Base-by-base conservation (phyloP, 768 basidiomycete species). In the Filobasidium wieringae region DNA sequence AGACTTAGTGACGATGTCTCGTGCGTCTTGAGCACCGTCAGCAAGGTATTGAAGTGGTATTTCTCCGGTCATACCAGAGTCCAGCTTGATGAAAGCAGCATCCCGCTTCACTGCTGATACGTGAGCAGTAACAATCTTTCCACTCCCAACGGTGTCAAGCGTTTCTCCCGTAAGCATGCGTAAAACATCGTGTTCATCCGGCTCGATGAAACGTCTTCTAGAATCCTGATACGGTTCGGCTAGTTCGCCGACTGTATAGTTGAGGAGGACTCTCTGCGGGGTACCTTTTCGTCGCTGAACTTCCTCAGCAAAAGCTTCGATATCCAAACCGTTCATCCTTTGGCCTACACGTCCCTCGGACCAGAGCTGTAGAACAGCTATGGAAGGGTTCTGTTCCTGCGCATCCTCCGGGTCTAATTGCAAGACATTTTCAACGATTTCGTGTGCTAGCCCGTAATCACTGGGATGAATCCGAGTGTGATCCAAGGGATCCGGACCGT, bases 91-190 rank as follows among this genome's bases (percentile, higher is more conserved):
- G 55, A 75, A 76, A 31, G 84, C 82, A 26, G 74, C 74, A 39
- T 76, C 74, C 17, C 71, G 72, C 62, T 79, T 78, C 31, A 80
- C 77, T 30, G 87, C 82, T 36, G 79, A 68, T 52, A 77, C 71
- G 12, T 68, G 68, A 2, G 74, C 76, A 8, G 77, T 74, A 54
- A 99, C 81, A 64, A 92, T 85, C 53, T 89, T 78, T 40, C 90
- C 90, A 32, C 80, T 76, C 56, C 80, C 79, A 57, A 99, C 78
- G 1, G 89, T 92, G 39, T 80, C 77, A 37, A 76, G 72, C 5
- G 91, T 91, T 77, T 97, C 95, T 29, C 92, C 90, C 36, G 88
- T 90, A 51, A 97, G 81, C 92, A 95, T 96, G 1, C 87, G 89
- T 65, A 96, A 76, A 27, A 93, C 81, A 57, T 95, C 87, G 85